Percentiles rank a stretch among this genome's conserved stretches.
These are phyloP conservation scores for Neurospora tetraspora DNA, from an alignment of 495 filamentous ascomycete genomes.

Conservation along the genomic window DNA sequence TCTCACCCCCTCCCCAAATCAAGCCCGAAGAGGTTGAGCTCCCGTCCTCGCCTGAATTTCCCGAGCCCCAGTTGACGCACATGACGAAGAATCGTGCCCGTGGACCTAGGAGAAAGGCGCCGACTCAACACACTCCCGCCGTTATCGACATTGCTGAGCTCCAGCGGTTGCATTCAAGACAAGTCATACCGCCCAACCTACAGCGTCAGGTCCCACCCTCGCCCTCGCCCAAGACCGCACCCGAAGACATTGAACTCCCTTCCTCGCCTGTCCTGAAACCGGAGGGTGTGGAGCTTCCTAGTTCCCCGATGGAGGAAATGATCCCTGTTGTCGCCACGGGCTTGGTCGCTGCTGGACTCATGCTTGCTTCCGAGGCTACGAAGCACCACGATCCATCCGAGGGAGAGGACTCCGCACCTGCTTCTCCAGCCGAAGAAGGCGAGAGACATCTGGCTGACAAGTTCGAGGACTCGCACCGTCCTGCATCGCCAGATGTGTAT, in stretches of 20 bases:
- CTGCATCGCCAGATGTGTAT: not conserved
- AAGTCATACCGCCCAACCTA: not conserved
- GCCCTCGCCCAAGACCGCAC: too few species aligned
- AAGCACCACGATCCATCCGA: not conserved
- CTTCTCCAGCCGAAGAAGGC: not conserved
- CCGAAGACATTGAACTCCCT: not conserved
- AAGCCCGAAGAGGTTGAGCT: not conserved
- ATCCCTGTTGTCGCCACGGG: not conserved
- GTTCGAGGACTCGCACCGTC: not conserved
- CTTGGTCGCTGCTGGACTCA: not conserved
- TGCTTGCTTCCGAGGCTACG: not conserved
- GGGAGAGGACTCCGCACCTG: not conserved
- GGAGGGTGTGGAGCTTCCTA: not conserved
- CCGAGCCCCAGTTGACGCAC: conserved; percentile 61
- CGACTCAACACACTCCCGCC: conserved; percentile 26
- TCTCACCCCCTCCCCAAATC: not conserved
- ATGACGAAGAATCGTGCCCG: conserved; percentile 82
- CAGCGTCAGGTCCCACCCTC: not conserved
- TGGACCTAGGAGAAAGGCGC: conserved; percentile 82
- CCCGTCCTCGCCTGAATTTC: not conserved
- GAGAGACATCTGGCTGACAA: not conserved
- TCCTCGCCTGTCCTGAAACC: not conserved
- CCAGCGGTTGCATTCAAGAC: not conserved
- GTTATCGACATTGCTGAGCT: not conserved
- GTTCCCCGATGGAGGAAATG: not conserved